Evolutionary conservation across 2,329 filamentous ascomycete genomes (phyloP).

Genomic region (Verticillium nonalfalfae): DNA sequence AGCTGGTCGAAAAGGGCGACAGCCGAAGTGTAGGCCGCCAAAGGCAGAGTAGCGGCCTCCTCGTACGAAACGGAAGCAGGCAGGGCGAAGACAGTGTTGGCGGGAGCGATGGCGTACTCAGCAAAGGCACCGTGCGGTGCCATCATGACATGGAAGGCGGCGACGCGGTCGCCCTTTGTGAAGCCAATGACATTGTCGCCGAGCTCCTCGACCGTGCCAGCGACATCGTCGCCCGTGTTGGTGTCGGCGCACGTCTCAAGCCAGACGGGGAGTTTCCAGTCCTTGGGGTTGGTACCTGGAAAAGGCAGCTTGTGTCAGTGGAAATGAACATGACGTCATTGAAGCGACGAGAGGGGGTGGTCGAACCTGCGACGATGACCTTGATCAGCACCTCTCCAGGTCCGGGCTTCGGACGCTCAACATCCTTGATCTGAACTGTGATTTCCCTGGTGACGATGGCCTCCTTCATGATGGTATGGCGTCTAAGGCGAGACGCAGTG

Average conservation of each 20-base stretch:
- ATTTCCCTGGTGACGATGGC: conserved; percentile 7
- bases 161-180: conserved; percentile 35
- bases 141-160: conserved; percentile 44
- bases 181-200: conserved; percentile 12
- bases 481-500: too few relatives aligned
- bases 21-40: conserved; percentile 48
- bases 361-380: conserved; percentile 11
- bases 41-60: conserved; percentile 50
- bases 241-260: conserved; percentile 3
- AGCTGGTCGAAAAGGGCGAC: conserved; percentile 41
- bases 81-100: conserved; percentile 50
- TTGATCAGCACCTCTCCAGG: conserved; percentile 15
- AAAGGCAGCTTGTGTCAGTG: background rate
- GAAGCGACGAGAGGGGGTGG: background rate
- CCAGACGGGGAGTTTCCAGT: conserved; percentile 17
- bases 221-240: conserved; percentile 18
- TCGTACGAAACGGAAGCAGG: conserved; percentile 42
- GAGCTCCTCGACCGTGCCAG: conserved; percentile 14
- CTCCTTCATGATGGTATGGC: conserved; percentile 9
- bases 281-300: conserved; percentile 19
- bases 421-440: conserved; percentile 8
- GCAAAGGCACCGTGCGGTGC: conserved; percentile 48
- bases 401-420: conserved; percentile 9
- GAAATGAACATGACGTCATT: background rate
- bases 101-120: conserved; percentile 52